Conservation (phyloP, 805 yeast genomes). For the Candida krabiensis region DNA sequence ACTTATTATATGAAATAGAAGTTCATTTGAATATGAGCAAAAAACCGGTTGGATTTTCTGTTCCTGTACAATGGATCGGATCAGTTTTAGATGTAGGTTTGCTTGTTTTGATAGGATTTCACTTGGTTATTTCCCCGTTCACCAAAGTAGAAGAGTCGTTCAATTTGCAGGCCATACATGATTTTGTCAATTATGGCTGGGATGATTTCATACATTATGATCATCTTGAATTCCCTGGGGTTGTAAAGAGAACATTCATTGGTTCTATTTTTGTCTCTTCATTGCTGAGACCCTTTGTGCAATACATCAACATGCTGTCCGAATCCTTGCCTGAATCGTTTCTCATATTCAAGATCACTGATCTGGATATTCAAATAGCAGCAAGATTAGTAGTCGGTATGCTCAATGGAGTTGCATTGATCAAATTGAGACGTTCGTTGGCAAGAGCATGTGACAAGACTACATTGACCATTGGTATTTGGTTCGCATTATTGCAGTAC, state of each 20-base stretch:
- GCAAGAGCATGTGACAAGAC: slow-evolving; percentile 22
- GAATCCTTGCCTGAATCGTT: slow-evolving; percentile 4
- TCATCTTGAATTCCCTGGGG: slow-evolving; percentile 82
- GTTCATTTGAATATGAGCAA: too few species aligned
- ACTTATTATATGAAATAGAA: too few species aligned
- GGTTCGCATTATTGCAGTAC: slow-evolving; percentile 59
- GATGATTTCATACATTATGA: slow-evolving; percentile 54
- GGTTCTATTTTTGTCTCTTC: slow-evolving; percentile 62
- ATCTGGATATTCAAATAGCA: slow-evolving; percentile 50
- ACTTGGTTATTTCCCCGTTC: slow-evolving; percentile 65
- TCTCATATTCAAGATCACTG: slow-evolving; percentile 29
- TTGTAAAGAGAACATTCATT: slow-evolving; percentile 80
- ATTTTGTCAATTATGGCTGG: slow-evolving; percentile 65
- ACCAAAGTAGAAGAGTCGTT: slow-evolving; percentile 96
- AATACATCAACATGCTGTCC: background rate
- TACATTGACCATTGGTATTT: slow-evolving; percentile 38
- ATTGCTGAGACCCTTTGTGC: slow-evolving; percentile 39
- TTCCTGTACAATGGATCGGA: too few species aligned
- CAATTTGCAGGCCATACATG: slow-evolving; percentile 86
- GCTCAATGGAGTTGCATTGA: slow-evolving; percentile 53
- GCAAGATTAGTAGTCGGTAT: slow-evolving; percentile 65
- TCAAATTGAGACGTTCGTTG: slow-evolving; percentile 48
- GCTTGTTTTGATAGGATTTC: slow-evolving; percentile 46
- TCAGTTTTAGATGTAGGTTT: slow-evolving; percentile 31
- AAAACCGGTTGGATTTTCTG: too few species aligned